These are phyloP conservation scores for Talaromyces proteolyticus DNA, from an alignment of 495 filamentous ascomycete genomes.

Conservation along the genomic window DNA sequence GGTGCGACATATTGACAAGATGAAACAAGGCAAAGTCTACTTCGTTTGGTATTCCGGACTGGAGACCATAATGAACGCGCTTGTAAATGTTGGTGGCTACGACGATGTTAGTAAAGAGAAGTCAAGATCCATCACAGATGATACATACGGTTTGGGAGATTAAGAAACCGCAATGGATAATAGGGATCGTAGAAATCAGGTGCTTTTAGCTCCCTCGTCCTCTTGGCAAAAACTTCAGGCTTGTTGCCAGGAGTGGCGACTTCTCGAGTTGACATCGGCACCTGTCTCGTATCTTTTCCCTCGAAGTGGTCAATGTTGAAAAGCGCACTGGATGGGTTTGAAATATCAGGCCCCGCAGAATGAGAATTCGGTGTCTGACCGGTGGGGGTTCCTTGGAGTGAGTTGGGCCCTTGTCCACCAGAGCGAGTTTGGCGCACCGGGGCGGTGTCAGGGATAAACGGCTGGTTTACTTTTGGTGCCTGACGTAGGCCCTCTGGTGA, in stretches of 20 bases:
- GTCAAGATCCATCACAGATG: neutral
- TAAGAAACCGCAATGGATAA: conserved; percentile 33
- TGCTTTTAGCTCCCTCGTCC: conserved; percentile 24
- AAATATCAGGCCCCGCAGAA: neutral
- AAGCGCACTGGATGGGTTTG: conserved; percentile 22
- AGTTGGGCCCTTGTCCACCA: conserved; percentile 8
- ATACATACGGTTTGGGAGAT: conserved; percentile 35
- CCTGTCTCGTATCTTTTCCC: conserved; percentile 26
- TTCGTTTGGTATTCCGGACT: conserved; percentile 72
- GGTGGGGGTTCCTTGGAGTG: conserved; percentile 16
- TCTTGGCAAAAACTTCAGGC: conserved; percentile 27
- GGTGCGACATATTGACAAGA: conserved; percentile 90
- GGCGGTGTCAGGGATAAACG: conserved; percentile 40
- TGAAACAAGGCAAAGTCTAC: conserved; percentile 87
- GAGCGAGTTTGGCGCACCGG: conserved; percentile 29
- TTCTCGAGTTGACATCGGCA: conserved; percentile 37
- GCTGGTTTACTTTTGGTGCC: conserved; percentile 40
- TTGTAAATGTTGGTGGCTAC: conserved; percentile 69
- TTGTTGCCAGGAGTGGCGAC: conserved; percentile 39
- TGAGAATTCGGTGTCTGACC: conserved; percentile 26
- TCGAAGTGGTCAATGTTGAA: conserved; percentile 31
- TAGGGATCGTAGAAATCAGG: conserved; percentile 39
- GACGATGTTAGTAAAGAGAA: neutral
- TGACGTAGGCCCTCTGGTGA: conserved; percentile 40
- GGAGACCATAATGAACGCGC: conserved; percentile 71